Percentiles rank a stretch among this genome's conserved stretches.
Evolutionary conservation across 371 early-diverging fungal species (phyloP).

Genomic region (Massospora cicadina): DNA sequence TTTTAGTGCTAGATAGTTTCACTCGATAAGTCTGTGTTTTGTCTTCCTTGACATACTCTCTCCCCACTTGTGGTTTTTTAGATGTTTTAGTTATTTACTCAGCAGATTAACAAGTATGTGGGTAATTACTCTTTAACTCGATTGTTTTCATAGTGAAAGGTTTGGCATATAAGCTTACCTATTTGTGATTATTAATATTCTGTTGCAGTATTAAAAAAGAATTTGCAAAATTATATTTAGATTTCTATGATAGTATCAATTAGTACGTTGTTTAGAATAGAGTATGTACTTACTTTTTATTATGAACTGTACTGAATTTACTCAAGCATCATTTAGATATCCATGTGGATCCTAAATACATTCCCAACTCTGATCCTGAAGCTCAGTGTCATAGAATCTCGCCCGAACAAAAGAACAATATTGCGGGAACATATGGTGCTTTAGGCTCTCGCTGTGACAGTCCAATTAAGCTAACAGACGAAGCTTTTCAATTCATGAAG

Average conservation of each 20-base stretch:
- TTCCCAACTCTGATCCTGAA: constrained; percentile 16
- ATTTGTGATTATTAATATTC: neutral
- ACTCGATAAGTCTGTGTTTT: no score
- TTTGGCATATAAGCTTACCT: neutral
- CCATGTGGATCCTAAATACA: constrained; percentile 21
- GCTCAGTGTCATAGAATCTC: constrained; percentile 17
- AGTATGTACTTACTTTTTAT: no score
- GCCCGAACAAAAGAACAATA: constrained; percentile 9
- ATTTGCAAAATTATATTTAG: neutral
- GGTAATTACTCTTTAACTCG: no score
- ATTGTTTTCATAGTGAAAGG: no score
- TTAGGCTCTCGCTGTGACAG: constrained; percentile 21
- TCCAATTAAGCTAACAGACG: constrained; percentile 18
- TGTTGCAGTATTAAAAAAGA: neutral
- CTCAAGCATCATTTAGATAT: constrained; percentile 16
- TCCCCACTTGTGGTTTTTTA: no score
- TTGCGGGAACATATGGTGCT: constrained; percentile 21
- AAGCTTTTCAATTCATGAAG: constrained; percentile 22
- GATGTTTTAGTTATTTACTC: no score
- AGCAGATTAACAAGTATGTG: no score
- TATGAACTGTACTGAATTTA: neutral
- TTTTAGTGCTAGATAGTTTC: no score
- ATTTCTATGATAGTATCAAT: neutral
- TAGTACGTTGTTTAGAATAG: no score
- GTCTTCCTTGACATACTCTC: no score